Percentiles rank a stretch among this genome's conserved stretches.
Evolutionary conservation across 1,284 basidiomycete species (phyloP).

Genomic region (Ceratobasidium sp.): DNA sequence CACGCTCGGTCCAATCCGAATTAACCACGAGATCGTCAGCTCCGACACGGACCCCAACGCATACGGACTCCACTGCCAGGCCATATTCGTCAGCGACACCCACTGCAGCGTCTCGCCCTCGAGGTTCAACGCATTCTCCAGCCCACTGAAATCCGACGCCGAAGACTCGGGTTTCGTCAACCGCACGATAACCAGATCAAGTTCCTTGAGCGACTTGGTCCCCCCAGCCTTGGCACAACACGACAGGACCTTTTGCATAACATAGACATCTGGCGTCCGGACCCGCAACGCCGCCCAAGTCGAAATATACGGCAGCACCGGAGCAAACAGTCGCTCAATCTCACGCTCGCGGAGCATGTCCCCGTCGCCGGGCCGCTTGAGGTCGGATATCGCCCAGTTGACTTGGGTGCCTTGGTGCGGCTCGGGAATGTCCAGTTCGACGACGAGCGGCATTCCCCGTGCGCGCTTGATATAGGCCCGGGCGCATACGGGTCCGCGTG

Average conservation of each 20-base stretch:
- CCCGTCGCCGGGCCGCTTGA: slow-evolving; percentile 19
- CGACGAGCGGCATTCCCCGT: not conserved
- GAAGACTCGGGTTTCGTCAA: not conserved
- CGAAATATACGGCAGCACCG: not conserved
- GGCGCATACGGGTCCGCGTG: not conserved
- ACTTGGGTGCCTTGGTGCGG: slow-evolving; percentile 6
- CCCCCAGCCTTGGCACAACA: slow-evolving; percentile 15
- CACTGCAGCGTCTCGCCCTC: slow-evolving; percentile 13
- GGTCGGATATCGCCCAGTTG: slow-evolving; percentile 9
- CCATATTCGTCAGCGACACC: slow-evolving; percentile 14
- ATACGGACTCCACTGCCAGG: slow-evolving; percentile 33
- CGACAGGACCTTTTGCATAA: slow-evolving; percentile 1
- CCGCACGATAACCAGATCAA: slow-evolving; percentile 1
- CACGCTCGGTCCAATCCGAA: not conserved
- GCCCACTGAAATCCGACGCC: slow-evolving; percentile 8
- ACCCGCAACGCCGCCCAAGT: slow-evolving; percentile 8
- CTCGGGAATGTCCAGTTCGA: slow-evolving; percentile 21
- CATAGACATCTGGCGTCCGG: slow-evolving; percentile 8
- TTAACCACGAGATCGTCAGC: not conserved
- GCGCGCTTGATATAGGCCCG: slow-evolving; percentile 16
- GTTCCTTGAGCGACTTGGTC: not conserved
- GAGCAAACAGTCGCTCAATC: slow-evolving; percentile 14
- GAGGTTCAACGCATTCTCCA: not conserved
- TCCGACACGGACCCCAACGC: slow-evolving; percentile 20
- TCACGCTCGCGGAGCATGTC: slow-evolving; percentile 14